phyloP scores from a whole-genome alignment of 2,329 filamentous ascomycete genomes.

The Neocatenulostroma microsporum region DNA sequence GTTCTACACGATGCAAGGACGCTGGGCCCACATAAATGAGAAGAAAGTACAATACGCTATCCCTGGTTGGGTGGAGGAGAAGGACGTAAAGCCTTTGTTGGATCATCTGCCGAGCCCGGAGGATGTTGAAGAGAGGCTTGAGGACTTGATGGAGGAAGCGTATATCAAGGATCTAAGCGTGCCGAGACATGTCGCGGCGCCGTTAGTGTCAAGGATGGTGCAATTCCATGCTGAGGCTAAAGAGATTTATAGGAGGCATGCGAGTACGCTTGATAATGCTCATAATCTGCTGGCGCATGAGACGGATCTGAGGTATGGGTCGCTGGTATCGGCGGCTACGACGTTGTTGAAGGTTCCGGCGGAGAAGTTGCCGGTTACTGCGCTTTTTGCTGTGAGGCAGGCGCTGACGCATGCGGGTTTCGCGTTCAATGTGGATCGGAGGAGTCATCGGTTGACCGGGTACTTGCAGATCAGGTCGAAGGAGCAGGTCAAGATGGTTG shows the following conservation, averaged over 20 bases:
- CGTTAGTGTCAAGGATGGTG: slow-evolving; percentile 37
- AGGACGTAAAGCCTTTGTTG: slow-evolving; percentile 40
- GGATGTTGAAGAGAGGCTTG: slow-evolving; percentile 21
- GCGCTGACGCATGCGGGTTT: slow-evolving; percentile 54
- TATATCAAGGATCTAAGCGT: slow-evolving; percentile 34
- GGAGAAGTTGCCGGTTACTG: slow-evolving; percentile 22
- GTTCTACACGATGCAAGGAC: slow-evolving; percentile 45
- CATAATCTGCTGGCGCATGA: slow-evolving; percentile 41
- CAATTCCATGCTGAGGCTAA: slow-evolving; percentile 39
- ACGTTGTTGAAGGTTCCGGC: slow-evolving; percentile 30
- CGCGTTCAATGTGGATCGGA: slow-evolving; percentile 51
- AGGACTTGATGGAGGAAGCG: slow-evolving; percentile 29
- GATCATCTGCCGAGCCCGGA: slow-evolving; percentile 44
- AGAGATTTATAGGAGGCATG: slow-evolving; percentile 41
- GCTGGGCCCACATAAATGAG: slow-evolving; percentile 37
- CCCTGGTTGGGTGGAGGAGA: slow-evolving; percentile 40
- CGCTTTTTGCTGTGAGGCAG: slow-evolving; percentile 63
- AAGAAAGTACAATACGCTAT: slow-evolving; percentile 42
- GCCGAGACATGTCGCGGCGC: slow-evolving; percentile 39
- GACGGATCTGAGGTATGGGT: slow-evolving; percentile 40
- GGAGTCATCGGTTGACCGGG: slow-evolving; percentile 44
- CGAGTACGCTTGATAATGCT: slow-evolving; percentile 42
- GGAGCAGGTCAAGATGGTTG: slow-evolving; percentile 47
- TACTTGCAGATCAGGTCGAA: slow-evolving; percentile 57
- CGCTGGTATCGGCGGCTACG: slow-evolving; percentile 40